Percentiles rank a stretch among this genome's conserved stretches.
Evolutionary conservation across 352 stramenopile species (phyloP).

Genomic region (Phytophthora foliorum): DNA sequence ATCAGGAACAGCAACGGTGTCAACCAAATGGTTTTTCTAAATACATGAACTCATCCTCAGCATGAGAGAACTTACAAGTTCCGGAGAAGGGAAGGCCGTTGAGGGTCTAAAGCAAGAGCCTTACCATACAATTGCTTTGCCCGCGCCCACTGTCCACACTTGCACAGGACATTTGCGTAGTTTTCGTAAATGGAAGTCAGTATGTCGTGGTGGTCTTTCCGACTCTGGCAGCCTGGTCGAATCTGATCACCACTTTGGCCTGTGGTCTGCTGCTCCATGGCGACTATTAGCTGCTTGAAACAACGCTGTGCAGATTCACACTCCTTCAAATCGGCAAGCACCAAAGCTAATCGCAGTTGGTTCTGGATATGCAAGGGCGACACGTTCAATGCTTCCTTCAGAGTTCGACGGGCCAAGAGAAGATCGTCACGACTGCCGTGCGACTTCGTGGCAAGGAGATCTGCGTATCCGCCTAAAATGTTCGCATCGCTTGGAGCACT

Average conservation of each 20-base stretch:
- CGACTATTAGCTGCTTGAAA: slow-evolving; percentile 18
- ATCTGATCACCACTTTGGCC: not conserved
- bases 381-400: slow-evolving; percentile 34
- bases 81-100: slow-evolving; percentile 26
- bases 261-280: slow-evolving; percentile 1
- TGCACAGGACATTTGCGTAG: slow-evolving; percentile 28
- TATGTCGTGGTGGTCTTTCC: not conserved
- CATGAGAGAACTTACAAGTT: slow-evolving; percentile 27
- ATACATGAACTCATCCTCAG: not conserved
- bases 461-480: slow-evolving; percentile 43
- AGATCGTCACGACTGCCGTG: not conserved
- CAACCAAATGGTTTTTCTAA: not conserved
- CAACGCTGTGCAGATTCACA: slow-evolving; percentile 9
- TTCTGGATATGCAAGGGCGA: slow-evolving; percentile 29
- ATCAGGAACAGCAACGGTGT: not conserved
- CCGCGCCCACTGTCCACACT: slow-evolving; percentile 17
- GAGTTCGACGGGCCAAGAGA: slow-evolving; percentile 21
- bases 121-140: slow-evolving; percentile 30
- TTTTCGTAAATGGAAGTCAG: slow-evolving; percentile 17
- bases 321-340: slow-evolving; percentile 24
- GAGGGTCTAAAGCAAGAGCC: slow-evolving; percentile 20
- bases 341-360: slow-evolving; percentile 28
- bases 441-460: slow-evolving; percentile 24
- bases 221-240: not conserved
- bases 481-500: slow-evolving; percentile 32